Evolutionary conservation across 2,329 filamentous ascomycete genomes (phyloP).

Genomic region (Colletotrichum sp.): DNA sequence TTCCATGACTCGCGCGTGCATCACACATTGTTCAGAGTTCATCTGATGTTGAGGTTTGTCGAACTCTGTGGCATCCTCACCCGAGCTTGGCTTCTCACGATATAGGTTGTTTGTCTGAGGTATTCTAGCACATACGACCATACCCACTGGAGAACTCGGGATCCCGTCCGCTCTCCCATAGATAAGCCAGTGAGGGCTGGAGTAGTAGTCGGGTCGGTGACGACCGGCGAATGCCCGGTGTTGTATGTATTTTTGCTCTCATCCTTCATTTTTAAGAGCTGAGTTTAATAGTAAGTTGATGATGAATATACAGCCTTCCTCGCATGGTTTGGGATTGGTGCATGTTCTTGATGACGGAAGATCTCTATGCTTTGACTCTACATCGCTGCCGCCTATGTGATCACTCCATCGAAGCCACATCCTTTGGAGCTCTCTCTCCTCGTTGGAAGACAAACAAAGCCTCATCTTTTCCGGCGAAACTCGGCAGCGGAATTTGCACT

Average conservation of each 20-base stretch:
- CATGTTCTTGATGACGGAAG: background rate
- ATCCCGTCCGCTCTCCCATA: background rate
- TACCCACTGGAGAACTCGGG: background rate
- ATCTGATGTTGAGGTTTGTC: background rate
- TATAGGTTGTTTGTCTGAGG: background rate
- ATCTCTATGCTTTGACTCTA: background rate
- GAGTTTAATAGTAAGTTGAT: background rate
- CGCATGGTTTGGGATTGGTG: too few species aligned
- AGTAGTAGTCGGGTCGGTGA: too few species aligned
- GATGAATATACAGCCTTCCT: background rate
- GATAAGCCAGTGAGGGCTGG: too few species aligned
- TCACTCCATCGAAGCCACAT: background rate
- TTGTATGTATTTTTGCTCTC: too few species aligned
- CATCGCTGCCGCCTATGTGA: background rate
- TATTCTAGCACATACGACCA: fast-evolving
- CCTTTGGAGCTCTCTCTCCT: conserved; percentile 40
- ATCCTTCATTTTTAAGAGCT: background rate
- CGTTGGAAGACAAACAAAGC: conserved; percentile 71
- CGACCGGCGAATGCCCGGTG: too few species aligned
- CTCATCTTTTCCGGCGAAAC: conserved; percentile 80
- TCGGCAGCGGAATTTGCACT: conserved; percentile 71
- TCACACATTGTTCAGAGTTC: background rate
- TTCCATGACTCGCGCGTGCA: background rate
- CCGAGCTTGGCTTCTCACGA: too few species aligned
- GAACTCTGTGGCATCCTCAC: background rate